Percentiles rank a stretch among this genome's conserved stretches.
Conservation (phyloP, 78 protist species). For the Dictyostelium firmibasis region DNA sequence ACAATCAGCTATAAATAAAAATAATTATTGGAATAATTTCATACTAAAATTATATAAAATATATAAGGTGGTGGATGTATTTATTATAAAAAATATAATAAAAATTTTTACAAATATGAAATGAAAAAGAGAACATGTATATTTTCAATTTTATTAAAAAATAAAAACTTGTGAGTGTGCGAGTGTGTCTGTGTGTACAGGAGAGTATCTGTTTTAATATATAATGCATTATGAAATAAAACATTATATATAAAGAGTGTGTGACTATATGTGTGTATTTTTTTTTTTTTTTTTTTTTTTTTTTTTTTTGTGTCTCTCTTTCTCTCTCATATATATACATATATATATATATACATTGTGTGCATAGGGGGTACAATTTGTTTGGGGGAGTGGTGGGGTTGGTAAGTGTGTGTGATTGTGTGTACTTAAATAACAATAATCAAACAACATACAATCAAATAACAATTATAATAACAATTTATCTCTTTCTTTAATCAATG, state of each 20-base stretch:
- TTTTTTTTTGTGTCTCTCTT: not conserved
- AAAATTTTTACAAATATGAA: not conserved
- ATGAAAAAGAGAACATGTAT: not conserved
- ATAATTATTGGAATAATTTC: not conserved
- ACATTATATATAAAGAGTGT: not conserved
- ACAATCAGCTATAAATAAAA: slow-evolving; percentile 1
- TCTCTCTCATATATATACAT: too few species aligned
- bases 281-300: too few species aligned
- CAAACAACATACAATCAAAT: not conserved
- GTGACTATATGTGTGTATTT: not conserved
- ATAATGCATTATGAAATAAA: not conserved
- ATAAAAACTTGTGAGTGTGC: not conserved
- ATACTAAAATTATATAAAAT: not conserved
- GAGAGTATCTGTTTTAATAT: not conserved
- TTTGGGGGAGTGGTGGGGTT: not conserved
- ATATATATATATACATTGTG: not conserved
- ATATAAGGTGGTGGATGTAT: not conserved
- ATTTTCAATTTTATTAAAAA: not conserved
- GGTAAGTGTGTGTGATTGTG: not conserved
- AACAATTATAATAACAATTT: too few species aligned
- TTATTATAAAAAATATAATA: too few species aligned
- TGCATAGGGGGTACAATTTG: not conserved
- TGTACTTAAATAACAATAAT: not conserved
- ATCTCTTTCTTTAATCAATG: not conserved
- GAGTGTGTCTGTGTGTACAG: not conserved